Conservation (phyloP, 306 rosid species). For the Vigna hirtella region DNA sequence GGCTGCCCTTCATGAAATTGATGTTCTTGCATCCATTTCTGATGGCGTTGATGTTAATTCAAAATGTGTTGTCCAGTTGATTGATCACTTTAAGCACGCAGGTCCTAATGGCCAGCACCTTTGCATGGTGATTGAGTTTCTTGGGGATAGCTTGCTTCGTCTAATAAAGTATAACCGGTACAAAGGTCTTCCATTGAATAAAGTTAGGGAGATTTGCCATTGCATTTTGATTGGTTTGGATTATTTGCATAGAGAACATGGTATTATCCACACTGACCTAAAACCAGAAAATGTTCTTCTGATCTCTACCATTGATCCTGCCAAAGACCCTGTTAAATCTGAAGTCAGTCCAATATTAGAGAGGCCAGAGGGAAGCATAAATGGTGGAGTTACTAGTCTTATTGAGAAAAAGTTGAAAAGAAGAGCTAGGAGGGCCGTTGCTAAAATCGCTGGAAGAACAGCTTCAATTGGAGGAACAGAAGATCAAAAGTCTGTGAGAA, state of each 20-base stretch:
- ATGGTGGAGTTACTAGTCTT: conserved; percentile 66
- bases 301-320: conserved; percentile 76
- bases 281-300: conserved; percentile 95
- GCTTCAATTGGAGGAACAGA: conserved; percentile 65
- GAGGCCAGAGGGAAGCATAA: conserved; percentile 81
- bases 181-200: conserved; percentile 70
- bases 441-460: conserved; percentile 76
- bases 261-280: conserved; percentile 88
- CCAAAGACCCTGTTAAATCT: conserved; percentile 83
- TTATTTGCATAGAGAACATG: conserved; percentile 88
- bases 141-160: conserved; percentile 95
- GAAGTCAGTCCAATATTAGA: conserved; percentile 72
- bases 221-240: conserved; percentile 88
- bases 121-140: conserved; percentile 96
- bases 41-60: conserved; percentile 65
- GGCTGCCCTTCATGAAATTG: conserved; percentile 95
- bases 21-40: conserved; percentile 74
- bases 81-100: conserved; percentile 91
- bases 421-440: conserved; percentile 90
- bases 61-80: conserved; percentile 71
- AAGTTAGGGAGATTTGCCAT: conserved; percentile 84
- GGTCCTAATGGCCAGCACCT: conserved; percentile 98
- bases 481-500: conserved; percentile 63
- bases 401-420: conserved; percentile 88
- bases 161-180: conserved; percentile 72